These are phyloP conservation scores for Kazachstania martiniae DNA, from an alignment of 805 yeast genomes.

Conservation along the genomic window DNA sequence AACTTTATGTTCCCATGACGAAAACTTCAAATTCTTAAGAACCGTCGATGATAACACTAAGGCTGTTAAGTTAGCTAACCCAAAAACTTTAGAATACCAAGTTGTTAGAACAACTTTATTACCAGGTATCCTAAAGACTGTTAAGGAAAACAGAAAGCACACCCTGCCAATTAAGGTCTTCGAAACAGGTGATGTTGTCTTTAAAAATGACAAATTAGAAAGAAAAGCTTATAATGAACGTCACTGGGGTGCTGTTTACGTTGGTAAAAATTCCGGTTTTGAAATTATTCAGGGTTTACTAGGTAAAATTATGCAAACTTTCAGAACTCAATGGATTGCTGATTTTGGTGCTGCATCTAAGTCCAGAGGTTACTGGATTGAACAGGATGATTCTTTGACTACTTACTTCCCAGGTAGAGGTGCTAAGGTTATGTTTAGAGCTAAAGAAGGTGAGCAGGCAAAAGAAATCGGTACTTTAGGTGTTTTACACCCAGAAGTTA, in stretches of 20 bases:
- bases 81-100: slow-evolving; percentile 93
- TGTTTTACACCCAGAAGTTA: slow-evolving; percentile 90
- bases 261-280: slow-evolving; percentile 92
- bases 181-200: slow-evolving; percentile 90
- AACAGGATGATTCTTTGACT: slow-evolving; percentile 51
- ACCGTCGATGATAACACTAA: slow-evolving; percentile 57
- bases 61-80: slow-evolving; percentile 89
- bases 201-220: slow-evolving; percentile 69
- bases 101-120: slow-evolving; percentile 91
- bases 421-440: slow-evolving; percentile 73
- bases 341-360: slow-evolving; percentile 34
- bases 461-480: slow-evolving; percentile 75
- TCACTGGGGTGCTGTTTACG: slow-evolving; percentile 88
- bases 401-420: slow-evolving; percentile 97
- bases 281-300: slow-evolving; percentile 90
- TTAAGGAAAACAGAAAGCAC: slow-evolving; percentile 93
- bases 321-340: slow-evolving; percentile 78
- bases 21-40: slow-evolving; percentile 82
- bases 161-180: slow-evolving; percentile 89
- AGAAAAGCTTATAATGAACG: slow-evolving; percentile 88
- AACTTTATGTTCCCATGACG: slow-evolving; percentile 93
- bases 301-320: slow-evolving; percentile 91
- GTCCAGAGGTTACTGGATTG: slow-evolving; percentile 80
- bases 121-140: slow-evolving; percentile 91
- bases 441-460: slow-evolving; percentile 44